These are phyloP conservation scores for Cutaneotrichosporon cyanovorans DNA, from an alignment of 1,284 basidiomycete genomes.

Conservation along the genomic window DNA sequence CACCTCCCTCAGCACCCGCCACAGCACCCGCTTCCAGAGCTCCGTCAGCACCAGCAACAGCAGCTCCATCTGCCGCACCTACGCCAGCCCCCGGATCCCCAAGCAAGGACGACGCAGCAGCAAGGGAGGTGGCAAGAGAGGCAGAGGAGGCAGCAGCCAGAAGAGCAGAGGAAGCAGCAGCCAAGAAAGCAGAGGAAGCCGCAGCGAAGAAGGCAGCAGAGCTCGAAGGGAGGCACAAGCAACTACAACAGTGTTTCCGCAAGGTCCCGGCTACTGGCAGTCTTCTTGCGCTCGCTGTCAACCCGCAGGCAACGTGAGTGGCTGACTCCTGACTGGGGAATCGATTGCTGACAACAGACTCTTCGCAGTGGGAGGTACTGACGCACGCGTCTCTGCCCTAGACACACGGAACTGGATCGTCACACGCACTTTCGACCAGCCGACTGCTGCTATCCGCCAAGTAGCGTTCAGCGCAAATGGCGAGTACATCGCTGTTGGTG, in stretches of 20 bases:
- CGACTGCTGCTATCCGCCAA: constrained; percentile 31
- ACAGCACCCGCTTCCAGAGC: constrained; percentile 5
- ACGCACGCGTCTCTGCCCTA: constrained; percentile 33
- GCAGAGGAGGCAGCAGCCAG: constrained; percentile 1
- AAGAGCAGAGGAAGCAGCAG: constrained; percentile 4
- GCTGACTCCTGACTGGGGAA: background rate
- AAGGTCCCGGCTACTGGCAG: constrained; percentile 21
- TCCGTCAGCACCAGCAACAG: constrained; percentile 5
- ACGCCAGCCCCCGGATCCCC: background rate
- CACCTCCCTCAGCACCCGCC: constrained; percentile 3
- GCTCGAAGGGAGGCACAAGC: constrained; percentile 19
- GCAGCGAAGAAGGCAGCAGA: constrained; percentile 11
- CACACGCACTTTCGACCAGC: constrained; percentile 31
- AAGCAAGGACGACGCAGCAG: background rate
- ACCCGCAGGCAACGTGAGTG: constrained; percentile 25
- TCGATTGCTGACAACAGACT: constrained; percentile 13
- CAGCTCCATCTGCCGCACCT: background rate
- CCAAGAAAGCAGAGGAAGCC: constrained; percentile 8
- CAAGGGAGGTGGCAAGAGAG: background rate
- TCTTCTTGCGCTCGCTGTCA: constrained; percentile 27
- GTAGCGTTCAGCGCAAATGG: constrained; percentile 35
- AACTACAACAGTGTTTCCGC: constrained; percentile 25
- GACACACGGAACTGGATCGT: constrained; percentile 34
- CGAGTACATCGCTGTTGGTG: constrained; percentile 36
- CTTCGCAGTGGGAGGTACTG: constrained; percentile 36